Conservation (phyloP, 1,284 basidiomycete species). For the Thecaphora frezii region DNA sequence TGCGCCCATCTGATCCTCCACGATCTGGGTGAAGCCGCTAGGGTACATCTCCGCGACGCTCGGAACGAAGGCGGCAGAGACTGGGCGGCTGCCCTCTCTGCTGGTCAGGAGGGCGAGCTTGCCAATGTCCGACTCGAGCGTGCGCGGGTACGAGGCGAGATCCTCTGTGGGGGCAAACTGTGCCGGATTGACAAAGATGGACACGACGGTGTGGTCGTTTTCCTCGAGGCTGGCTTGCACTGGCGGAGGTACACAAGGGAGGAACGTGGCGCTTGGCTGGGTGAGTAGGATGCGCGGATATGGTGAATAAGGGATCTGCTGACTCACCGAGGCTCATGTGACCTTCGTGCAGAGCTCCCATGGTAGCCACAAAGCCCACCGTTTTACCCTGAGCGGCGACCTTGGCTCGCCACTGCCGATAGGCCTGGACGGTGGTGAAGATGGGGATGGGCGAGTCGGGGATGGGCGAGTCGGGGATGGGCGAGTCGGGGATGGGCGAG, state of each 20-base stretch:
- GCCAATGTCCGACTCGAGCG: slow-evolving; percentile 58
- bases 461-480: slow-evolving; percentile 16
- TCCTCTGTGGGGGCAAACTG: slow-evolving; percentile 97
- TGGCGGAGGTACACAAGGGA: neutral
- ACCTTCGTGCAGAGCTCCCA: slow-evolving; percentile 94
- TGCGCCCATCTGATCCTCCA: slow-evolving; percentile 77
- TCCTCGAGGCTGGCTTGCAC: slow-evolving; percentile 70
- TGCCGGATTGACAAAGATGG: slow-evolving; percentile 96
- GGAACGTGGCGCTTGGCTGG: no score
- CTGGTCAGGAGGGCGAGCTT: slow-evolving; percentile 31
- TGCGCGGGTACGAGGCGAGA: slow-evolving; percentile 84
- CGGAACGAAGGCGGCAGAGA: slow-evolving; percentile 42
- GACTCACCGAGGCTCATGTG: slow-evolving; percentile 80
- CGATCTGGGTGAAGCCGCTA: slow-evolving; percentile 77
- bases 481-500: no score
- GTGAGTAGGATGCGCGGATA: no score
- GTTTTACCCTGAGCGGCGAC: slow-evolving; percentile 60
- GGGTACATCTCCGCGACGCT: slow-evolving; percentile 68
- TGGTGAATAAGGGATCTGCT: no score
- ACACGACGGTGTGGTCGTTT: slow-evolving; percentile 85
- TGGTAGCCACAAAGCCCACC: slow-evolving; percentile 92
- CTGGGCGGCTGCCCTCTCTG: slow-evolving; percentile 5
- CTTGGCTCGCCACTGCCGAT: slow-evolving; percentile 74
- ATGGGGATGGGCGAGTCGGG: slow-evolving; percentile 70
- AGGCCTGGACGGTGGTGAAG: slow-evolving; percentile 71